phyloP scores from a whole-genome alignment of 2,329 filamentous ascomycete genomes.

The Alternaria arbusti region DNA sequence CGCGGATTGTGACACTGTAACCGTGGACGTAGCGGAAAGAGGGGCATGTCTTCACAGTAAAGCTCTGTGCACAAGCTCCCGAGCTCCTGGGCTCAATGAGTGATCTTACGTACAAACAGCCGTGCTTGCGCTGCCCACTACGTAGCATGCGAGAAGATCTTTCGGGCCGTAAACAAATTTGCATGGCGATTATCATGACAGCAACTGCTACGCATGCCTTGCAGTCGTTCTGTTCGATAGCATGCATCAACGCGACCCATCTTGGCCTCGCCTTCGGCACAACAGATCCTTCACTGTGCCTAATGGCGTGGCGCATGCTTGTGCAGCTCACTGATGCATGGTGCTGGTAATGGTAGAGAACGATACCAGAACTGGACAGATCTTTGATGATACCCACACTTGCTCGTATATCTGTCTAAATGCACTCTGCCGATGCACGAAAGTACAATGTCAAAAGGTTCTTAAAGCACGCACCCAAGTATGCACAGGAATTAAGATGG shows the following conservation, averaged over 20 bases:
- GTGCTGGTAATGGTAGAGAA: neutral
- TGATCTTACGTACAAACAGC: neutral
- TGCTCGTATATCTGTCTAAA: neutral
- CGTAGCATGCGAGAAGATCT: neutral
- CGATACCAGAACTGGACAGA: neutral
- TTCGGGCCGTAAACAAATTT: neutral
- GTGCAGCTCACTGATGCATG: neutral
- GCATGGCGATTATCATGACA: neutral
- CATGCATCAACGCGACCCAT: neutral
- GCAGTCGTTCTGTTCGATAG: neutral
- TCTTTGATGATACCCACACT: neutral
- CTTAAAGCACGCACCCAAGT: neutral
- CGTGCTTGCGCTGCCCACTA: neutral
- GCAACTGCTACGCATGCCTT: neutral
- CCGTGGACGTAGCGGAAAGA: neutral
- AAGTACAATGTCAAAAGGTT: neutral
- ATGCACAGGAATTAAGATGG: neutral
- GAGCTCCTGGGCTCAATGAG: neutral
- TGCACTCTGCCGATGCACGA: neutral
- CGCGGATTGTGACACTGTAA: neutral
- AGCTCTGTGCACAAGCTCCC: neutral
- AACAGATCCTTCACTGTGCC: neutral
- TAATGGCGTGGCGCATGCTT: neutral
- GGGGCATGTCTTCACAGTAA: neutral
- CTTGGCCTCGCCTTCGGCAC: too few species aligned